A percentile compares a stretch with the other conserved stretches of the same genome.
These are phyloP conservation scores for Sonneratia alba DNA, from an alignment of 345 rosid genomes.

Conservation along the genomic window DNA sequence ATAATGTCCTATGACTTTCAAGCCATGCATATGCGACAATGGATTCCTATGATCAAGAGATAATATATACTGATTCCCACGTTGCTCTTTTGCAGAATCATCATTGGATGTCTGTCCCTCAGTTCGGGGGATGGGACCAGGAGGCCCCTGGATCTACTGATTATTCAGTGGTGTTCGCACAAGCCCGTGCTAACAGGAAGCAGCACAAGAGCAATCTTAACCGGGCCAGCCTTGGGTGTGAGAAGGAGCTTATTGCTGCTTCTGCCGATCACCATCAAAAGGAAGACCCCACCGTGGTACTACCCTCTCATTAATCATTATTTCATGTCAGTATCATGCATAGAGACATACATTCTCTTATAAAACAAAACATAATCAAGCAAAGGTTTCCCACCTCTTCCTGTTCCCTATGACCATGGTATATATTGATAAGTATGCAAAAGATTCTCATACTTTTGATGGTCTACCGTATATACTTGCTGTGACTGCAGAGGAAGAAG, in stretches of 20 bases:
- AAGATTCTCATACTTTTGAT: constrained; percentile 12
- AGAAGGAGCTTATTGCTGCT: constrained; percentile 29
- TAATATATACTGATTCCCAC: background rate
- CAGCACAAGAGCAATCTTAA: constrained; percentile 32
- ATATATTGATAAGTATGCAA: background rate
- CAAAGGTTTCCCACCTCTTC: background rate
- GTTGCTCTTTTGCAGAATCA: constrained; percentile 18
- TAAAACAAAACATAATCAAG: background rate
- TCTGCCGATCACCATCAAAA: constrained; percentile 9
- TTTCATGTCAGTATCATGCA: background rate
- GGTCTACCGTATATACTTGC: background rate
- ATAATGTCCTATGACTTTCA: background rate
- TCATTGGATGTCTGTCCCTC: constrained; percentile 51
- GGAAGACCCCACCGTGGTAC: constrained; percentile 44
- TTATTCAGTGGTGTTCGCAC: constrained; percentile 55
- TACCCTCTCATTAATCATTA: background rate
- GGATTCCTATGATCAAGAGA: background rate
- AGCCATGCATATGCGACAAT: background rate
- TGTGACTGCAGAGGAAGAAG: constrained; percentile 63
- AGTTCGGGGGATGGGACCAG: constrained; percentile 79
- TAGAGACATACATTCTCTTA: background rate
- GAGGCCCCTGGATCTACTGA: constrained; percentile 31
- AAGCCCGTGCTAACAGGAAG: constrained; percentile 67
- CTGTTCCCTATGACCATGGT: constrained; percentile 32
- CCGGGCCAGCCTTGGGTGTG: constrained; percentile 42